These are phyloP conservation scores for Phytophthora constricta DNA, from an alignment of 352 stramenopile species.

Conservation along the genomic window DNA sequence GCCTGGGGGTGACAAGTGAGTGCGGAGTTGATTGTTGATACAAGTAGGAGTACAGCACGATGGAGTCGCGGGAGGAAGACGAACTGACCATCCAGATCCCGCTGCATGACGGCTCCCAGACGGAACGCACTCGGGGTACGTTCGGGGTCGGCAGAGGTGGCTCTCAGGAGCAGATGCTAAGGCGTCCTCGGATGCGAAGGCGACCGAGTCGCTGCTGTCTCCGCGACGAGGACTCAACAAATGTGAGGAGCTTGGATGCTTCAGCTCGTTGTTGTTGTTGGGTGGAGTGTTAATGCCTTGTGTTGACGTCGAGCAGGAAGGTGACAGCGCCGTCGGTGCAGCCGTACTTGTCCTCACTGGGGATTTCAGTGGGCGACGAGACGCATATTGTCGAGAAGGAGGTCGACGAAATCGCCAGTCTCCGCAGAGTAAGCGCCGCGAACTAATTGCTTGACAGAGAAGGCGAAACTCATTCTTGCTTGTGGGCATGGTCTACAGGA, in stretches of 20 bases:
- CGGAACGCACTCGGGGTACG: constrained; percentile 68
- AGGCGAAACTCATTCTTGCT: no score
- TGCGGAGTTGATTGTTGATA: not conserved
- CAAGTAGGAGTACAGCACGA: constrained; percentile 3
- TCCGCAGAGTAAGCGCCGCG: constrained; percentile 53
- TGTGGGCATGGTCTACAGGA: no score
- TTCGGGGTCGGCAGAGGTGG: constrained; percentile 83
- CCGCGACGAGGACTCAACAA: constrained; percentile 50
- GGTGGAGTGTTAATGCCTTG: not conserved
- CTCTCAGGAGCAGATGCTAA: constrained; percentile 43
- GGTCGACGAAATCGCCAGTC: constrained; percentile 71
- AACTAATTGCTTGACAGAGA: not conserved
- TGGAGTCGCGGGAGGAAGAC: constrained; percentile 65
- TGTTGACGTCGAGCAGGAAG: constrained; percentile 40
- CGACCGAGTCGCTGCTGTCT: constrained; percentile 50
- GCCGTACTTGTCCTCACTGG: constrained; percentile 76
- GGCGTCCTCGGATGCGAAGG: constrained; percentile 44
- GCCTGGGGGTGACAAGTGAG: no score
- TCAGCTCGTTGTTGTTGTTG: not conserved
- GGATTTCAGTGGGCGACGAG: constrained; percentile 76
- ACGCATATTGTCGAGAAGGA: constrained; percentile 84
- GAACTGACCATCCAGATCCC: constrained; percentile 80
- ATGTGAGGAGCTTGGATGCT: constrained; percentile 27
- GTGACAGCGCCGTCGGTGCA: constrained; percentile 72
- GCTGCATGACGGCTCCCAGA: constrained; percentile 70